Conservation (phyloP, 371 early-diverging fungal genomes). For the Mortierella sp. region DNA sequence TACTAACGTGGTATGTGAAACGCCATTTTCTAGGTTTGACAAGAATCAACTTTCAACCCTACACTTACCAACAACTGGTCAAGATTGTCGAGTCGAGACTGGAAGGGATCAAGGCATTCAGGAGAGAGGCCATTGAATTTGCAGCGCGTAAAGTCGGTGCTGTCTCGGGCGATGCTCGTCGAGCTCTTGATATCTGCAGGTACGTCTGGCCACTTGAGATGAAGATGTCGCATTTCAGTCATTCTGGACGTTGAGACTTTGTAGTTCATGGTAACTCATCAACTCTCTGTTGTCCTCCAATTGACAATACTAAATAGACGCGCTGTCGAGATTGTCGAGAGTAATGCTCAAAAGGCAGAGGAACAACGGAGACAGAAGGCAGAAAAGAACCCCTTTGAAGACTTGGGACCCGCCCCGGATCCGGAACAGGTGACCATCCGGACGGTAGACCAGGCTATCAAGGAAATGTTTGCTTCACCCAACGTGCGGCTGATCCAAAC, state of each 20-base stretch:
- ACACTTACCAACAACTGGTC: slow-evolving; percentile 85
- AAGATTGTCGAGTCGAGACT: slow-evolving; percentile 88
- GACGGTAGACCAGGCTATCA: slow-evolving; percentile 83
- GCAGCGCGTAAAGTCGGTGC: slow-evolving; percentile 96
- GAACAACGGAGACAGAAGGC: slow-evolving; percentile 27
- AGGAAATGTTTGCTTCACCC: slow-evolving; percentile 88
- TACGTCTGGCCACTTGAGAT: slow-evolving; percentile 14
- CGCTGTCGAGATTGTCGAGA: slow-evolving; percentile 87
- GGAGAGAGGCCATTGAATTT: slow-evolving; percentile 90
- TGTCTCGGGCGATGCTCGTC: slow-evolving; percentile 97
- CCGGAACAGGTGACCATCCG: slow-evolving; percentile 77
- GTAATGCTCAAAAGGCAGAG: slow-evolving; percentile 26
- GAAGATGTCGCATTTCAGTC: no score
- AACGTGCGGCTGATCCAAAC: slow-evolving; percentile 78
- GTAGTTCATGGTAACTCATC: neutral
- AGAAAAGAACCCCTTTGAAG: slow-evolving; percentile 16
- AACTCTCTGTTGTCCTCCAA: neutral
- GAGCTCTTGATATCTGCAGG: slow-evolving; percentile 95
- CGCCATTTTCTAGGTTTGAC: slow-evolving; percentile 70
- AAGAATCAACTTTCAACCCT: slow-evolving; percentile 93
- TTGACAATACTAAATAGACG: slow-evolving; percentile 61
- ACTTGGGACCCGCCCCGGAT: slow-evolving; percentile 19
- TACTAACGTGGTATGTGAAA: neutral
- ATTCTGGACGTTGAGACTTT: neutral
- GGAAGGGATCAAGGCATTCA: slow-evolving; percentile 80